Evolutionary conservation across 768 basidiomycete species (phyloP).

Genomic region (Suillus clintonianus): DNA sequence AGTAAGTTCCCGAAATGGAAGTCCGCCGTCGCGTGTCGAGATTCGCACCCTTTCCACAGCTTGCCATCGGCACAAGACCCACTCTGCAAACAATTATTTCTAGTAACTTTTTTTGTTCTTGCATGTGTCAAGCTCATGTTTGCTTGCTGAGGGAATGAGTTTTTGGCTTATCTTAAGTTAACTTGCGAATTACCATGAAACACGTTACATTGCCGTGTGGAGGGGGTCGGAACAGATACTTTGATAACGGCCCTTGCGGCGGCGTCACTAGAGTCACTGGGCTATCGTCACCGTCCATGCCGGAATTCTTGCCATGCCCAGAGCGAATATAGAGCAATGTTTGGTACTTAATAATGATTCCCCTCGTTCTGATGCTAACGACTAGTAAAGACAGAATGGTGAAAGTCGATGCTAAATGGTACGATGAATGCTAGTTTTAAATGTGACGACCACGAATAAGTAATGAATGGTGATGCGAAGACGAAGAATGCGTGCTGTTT

Average conservation of each 20-base stretch:
- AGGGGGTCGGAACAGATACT: neutral
- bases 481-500: constrained; percentile 29
- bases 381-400: constrained; percentile 20
- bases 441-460: constrained; percentile 27
- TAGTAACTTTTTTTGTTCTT: neutral
- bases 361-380: constrained; percentile 10
- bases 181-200: constrained; percentile 3
- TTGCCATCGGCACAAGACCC: too few relatives aligned
- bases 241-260: neutral
- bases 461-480: constrained; percentile 35
- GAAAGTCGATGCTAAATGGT: constrained; percentile 19
- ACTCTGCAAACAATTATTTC: neutral
- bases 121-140: neutral
- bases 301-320: neutral
- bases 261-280: neutral
- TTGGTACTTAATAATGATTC: constrained; percentile 14
- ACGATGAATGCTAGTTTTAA: constrained; percentile 27
- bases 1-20: constrained; percentile 24
- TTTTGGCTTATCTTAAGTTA: constrained; percentile 10
- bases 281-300: neutral
- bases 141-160: neutral
- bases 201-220: constrained; percentile 17
- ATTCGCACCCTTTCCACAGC: constrained; percentile 9
- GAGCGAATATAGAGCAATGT: neutral
- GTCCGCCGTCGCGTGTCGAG: constrained; percentile 24